A percentile compares a stretch with the other conserved stretches of the same genome.
phyloP scores from a whole-genome alignment of 768 basidiomycete genomes.

The Lanmaoa rubissima region DNA sequence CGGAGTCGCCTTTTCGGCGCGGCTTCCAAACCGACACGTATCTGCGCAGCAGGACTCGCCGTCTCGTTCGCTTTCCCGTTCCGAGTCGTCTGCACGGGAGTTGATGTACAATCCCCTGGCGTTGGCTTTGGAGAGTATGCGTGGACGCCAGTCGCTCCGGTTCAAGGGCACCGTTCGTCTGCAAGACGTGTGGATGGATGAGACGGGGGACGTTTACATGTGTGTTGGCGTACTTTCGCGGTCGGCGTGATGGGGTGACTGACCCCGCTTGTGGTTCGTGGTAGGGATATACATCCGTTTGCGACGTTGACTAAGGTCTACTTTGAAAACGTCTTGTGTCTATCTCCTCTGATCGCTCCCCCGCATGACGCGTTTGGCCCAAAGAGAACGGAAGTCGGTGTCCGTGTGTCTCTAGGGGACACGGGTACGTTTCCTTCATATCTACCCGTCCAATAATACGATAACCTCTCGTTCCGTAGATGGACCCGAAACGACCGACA shows the following conservation, averaged over 20 bases:
- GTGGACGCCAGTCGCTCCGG: slow-evolving; percentile 61
- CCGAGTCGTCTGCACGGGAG: slow-evolving; percentile 28
- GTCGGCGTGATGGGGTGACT: not conserved
- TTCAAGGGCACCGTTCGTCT: slow-evolving; percentile 55
- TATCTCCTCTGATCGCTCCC: slow-evolving; percentile 35
- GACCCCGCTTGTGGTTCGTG: not conserved
- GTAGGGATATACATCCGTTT: slow-evolving; percentile 68
- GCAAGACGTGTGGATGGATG: slow-evolving; percentile 58
- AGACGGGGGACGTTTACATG: slow-evolving; percentile 49
- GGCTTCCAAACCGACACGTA: slow-evolving; percentile 31
- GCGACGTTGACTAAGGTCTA: slow-evolving; percentile 61
- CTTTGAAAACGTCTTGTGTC: slow-evolving; percentile 69
- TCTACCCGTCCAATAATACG: not conserved
- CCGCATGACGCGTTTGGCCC: slow-evolving; percentile 20
- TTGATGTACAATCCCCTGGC: slow-evolving; percentile 69
- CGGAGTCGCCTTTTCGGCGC: slow-evolving; percentile 66
- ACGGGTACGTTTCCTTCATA: slow-evolving; percentile 39
- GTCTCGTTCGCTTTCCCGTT: slow-evolving; percentile 16
- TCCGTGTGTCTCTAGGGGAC: slow-evolving; percentile 71
- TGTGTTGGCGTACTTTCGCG: slow-evolving; percentile 29
- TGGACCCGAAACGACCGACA: slow-evolving; percentile 67
- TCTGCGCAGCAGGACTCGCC: slow-evolving; percentile 34
- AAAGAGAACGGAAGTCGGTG: slow-evolving; percentile 48
- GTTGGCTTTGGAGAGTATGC: slow-evolving; percentile 77
- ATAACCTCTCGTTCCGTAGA: slow-evolving; percentile 35